Percentiles rank a stretch among this genome's conserved stretches.
These are phyloP conservation scores for Cladosporium sp. DNA, from an alignment of 2,329 filamentous ascomycete species.

Conservation along the genomic window DNA sequence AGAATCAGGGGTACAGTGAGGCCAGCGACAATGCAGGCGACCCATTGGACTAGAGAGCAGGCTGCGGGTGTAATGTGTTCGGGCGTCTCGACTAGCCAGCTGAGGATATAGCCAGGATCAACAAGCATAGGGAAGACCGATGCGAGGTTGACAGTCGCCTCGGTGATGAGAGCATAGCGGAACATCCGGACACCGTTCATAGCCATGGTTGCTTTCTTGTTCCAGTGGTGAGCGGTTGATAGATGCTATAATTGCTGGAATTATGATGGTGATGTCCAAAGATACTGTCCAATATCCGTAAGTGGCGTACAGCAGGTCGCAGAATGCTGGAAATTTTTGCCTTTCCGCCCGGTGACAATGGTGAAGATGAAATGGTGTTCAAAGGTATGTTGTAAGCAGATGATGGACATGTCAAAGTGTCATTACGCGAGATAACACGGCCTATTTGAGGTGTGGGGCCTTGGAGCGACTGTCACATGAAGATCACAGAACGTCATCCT, in stretches of 20 bases:
- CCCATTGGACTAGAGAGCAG: constrained; percentile 27
- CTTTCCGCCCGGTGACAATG: neutral
- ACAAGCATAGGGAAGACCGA: constrained; percentile 26
- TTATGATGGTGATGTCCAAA: neutral
- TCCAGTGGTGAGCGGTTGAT: neutral
- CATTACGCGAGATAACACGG: neutral
- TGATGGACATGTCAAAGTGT: neutral
- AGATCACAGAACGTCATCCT: constrained; percentile 5
- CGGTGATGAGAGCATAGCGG: constrained; percentile 30
- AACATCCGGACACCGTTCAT: constrained; percentile 25
- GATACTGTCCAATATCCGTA: neutral
- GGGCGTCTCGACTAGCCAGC: constrained; percentile 25
- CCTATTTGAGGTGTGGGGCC: neutral
- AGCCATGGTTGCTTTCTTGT: neutral
- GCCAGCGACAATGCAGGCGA: constrained; percentile 28
- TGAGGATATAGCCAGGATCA: constrained; percentile 27
- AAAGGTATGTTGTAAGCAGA: neutral
- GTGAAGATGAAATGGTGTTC: neutral
- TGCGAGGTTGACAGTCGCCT: constrained; percentile 29
- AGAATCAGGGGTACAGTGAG: constrained; percentile 32
- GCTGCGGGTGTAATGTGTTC: constrained; percentile 28
- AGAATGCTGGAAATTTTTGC: neutral
- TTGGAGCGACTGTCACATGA: neutral
- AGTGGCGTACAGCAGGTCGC: neutral
- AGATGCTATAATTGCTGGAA: neutral